These are phyloP conservation scores for Fusarium concolor DNA, from an alignment of 2,329 filamentous ascomycete genomes.

Conservation along the genomic window DNA sequence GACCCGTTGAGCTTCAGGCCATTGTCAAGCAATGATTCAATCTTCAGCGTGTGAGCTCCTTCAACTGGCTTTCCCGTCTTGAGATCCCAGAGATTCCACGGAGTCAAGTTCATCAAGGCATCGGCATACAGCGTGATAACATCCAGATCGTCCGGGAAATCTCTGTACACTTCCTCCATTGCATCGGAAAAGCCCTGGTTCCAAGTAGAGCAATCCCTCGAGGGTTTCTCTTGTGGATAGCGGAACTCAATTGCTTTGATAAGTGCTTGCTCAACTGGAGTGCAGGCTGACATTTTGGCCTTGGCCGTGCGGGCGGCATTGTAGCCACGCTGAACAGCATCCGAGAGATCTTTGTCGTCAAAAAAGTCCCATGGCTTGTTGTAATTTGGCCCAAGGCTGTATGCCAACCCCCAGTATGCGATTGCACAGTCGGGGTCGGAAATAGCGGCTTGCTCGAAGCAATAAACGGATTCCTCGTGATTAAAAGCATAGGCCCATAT, in stretches of 20 bases:
- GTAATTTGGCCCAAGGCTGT: conserved; percentile 78
- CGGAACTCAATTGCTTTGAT: conserved; percentile 70
- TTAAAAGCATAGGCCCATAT: conserved; percentile 82
- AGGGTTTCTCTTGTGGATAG: conserved; percentile 59
- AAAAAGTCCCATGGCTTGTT: conserved; percentile 83
- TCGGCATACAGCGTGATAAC: conserved; percentile 54
- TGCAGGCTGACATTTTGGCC: neutral
- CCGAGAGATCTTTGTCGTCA: conserved; percentile 64
- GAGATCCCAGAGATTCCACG: conserved; percentile 20
- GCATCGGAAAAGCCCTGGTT: conserved; percentile 52
- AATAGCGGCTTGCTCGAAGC: conserved; percentile 70
- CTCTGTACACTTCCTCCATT: conserved; percentile 53
- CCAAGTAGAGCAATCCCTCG: conserved; percentile 34
- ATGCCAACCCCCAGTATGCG: conserved; percentile 78
- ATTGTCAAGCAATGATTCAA: neutral
- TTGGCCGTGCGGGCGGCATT: conserved; percentile 16
- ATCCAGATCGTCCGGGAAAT: conserved; percentile 56
- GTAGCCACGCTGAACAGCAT: conserved; percentile 44
- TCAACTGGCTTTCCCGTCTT: neutral
- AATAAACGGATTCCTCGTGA: conserved; percentile 75
- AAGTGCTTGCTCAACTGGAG: conserved; percentile 66
- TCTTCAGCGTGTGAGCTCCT: neutral
- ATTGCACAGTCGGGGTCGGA: conserved; percentile 68
- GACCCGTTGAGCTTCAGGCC: neutral
- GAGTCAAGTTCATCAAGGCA: conserved; percentile 60